These are phyloP conservation scores for Daldinia bambusicola DNA, from an alignment of 495 filamentous ascomycete genomes.

Conservation along the genomic window DNA sequence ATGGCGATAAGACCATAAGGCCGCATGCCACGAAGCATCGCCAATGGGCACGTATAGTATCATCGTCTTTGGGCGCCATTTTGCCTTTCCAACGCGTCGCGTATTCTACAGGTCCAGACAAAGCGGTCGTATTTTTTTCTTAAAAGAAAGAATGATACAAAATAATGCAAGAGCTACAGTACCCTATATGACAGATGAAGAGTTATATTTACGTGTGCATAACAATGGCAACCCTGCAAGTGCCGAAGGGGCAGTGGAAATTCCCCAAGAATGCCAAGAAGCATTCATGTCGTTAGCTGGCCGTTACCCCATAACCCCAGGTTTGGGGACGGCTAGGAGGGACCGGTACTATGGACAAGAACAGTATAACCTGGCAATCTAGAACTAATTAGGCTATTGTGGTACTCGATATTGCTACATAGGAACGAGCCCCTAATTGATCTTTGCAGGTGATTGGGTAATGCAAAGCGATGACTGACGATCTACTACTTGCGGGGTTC, in stretches of 20 bases:
- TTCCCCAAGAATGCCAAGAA: slow-evolving; percentile 32
- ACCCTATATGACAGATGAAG: not conserved
- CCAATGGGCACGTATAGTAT: slow-evolving; percentile 46
- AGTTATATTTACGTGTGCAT: slow-evolving; percentile 28
- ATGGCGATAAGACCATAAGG: slow-evolving; percentile 57
- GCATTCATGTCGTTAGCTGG: slow-evolving; percentile 13
- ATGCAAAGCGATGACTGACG: not conserved
- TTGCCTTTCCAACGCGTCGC: not conserved
- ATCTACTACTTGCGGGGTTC: slow-evolving; percentile 12
- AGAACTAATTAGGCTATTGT: slow-evolving; percentile 35
- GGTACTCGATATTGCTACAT: slow-evolving; percentile 13
- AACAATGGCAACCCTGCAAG: slow-evolving; percentile 30
- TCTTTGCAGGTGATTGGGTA: slow-evolving; percentile 11
- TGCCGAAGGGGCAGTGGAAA: slow-evolving; percentile 33
- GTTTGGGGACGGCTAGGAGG: slow-evolving; percentile 18
- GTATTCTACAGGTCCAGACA: not conserved
- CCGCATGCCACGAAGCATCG: slow-evolving; percentile 48
- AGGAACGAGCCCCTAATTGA: not conserved
- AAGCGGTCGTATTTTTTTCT: not conserved
- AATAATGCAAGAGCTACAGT: not conserved
- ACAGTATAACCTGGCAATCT: slow-evolving; percentile 11
- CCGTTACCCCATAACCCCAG: slow-evolving; percentile 35
- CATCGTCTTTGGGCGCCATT: slow-evolving; percentile 35
- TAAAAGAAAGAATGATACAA: too few relatives aligned
- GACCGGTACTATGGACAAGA: slow-evolving; percentile 7